phyloP scores from a whole-genome alignment of 179 eudicot genomes.

The Pouteria campechiana region DNA sequence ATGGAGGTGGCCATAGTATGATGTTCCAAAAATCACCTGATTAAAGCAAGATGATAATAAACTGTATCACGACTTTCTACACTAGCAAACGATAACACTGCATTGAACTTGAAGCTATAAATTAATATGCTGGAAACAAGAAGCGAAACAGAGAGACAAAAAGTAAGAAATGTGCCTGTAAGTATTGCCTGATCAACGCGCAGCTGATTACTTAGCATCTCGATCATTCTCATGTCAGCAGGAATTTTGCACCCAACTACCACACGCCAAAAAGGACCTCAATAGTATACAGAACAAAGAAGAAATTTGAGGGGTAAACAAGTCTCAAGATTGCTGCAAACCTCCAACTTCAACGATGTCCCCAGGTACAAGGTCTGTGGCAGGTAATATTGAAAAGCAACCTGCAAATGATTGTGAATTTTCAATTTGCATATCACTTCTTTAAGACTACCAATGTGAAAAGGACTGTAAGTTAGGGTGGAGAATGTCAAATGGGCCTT shows the following conservation, averaged over 20 bases:
- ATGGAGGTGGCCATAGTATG: too few relatives aligned
- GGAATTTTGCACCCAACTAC: conserved; percentile 98
- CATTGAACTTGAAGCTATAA: too few relatives aligned
- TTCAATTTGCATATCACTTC: too few relatives aligned
- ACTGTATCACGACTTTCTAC: too few relatives aligned
- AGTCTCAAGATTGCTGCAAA: conserved; percentile 15
- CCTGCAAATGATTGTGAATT: too few relatives aligned
- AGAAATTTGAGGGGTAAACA: not conserved
- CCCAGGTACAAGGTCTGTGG: conserved; percentile 92
- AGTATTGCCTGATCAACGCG: conserved; percentile 99
- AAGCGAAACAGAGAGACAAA: not conserved
- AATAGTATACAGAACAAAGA: conserved; percentile 1
- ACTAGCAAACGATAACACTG: too few relatives aligned
- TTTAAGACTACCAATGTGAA: too few relatives aligned
- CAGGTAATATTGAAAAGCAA: conserved; percentile 90
- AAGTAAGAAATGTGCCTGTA: conserved; percentile 47
- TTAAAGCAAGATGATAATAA: too few relatives aligned
- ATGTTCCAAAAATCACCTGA: too few relatives aligned
- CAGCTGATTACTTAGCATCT: conserved; percentile 77
- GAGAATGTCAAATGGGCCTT: too few relatives aligned
- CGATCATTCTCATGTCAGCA: conserved; percentile 95
- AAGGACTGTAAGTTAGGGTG: too few relatives aligned
- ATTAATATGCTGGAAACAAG: too few relatives aligned
- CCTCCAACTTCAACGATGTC: conserved; percentile 98
- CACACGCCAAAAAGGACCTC: conserved; percentile 3